Percentiles rank a stretch among this genome's conserved stretches.
These are phyloP conservation scores for Betula pendula DNA, from an alignment of 306 rosid species.

Conservation along the genomic window DNA sequence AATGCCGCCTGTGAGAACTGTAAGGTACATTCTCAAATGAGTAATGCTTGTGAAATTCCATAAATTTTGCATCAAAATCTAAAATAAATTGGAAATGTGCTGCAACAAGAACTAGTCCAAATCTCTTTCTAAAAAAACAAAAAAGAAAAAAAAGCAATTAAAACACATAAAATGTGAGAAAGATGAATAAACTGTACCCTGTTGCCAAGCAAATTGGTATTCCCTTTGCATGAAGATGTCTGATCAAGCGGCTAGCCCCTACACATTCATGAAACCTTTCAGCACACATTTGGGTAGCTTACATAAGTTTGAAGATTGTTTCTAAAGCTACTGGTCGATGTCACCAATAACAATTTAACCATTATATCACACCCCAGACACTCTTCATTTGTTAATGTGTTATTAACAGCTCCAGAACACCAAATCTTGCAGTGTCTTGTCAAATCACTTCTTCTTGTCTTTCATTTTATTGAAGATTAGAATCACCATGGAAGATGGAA, in stretches of 20 bases:
- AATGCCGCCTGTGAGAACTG: slow-evolving; percentile 84
- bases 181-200: slow-evolving; percentile 52
- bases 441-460: neutral
- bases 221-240: slow-evolving; percentile 77
- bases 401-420: neutral
- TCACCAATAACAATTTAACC: neutral
- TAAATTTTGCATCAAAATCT: neutral
- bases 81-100: slow-evolving; percentile 2
- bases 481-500: neutral
- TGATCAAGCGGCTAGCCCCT: slow-evolving; percentile 81
- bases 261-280: slow-evolving; percentile 13
- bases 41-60: slow-evolving; percentile 24
- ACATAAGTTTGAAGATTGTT: neutral
- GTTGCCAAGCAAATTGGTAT: slow-evolving; percentile 79
- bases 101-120: slow-evolving; percentile 15
- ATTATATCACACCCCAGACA: neutral
- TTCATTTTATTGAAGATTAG: slow-evolving; percentile 1
- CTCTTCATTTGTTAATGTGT: neutral
- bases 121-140: neutral
- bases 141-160: neutral
- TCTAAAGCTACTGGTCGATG: neutral
- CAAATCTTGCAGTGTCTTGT: neutral
- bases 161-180: neutral
- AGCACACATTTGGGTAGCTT: neutral
- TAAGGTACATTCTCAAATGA: slow-evolving; percentile 19